These are phyloP conservation scores for Didymella keratinophila DNA, from an alignment of 2,329 filamentous ascomycete genomes.

Conservation along the genomic window DNA sequence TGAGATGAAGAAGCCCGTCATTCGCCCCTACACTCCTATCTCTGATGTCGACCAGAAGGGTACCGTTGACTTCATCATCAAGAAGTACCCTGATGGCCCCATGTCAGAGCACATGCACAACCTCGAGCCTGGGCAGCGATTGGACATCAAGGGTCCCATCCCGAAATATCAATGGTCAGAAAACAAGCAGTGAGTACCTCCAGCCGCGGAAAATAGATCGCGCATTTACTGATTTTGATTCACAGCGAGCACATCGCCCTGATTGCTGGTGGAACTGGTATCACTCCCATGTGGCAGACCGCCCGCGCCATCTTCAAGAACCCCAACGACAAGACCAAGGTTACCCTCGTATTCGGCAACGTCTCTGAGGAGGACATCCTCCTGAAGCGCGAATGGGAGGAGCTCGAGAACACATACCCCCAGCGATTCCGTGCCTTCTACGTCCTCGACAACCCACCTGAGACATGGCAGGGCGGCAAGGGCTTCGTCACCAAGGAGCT, in stretches of 20 bases:
- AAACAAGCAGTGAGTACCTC: slow-evolving; percentile 75
- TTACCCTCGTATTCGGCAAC: slow-evolving; percentile 94
- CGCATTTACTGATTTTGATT: too few relatives aligned
- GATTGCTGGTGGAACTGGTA: slow-evolving; percentile 94
- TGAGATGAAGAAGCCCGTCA: slow-evolving; percentile 82
- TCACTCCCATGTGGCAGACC: slow-evolving; percentile 98
- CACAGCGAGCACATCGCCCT: slow-evolving; percentile 74
- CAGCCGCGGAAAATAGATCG: too few relatives aligned
- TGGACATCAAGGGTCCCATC: slow-evolving; percentile 94
- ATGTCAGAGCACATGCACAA: slow-evolving; percentile 92
- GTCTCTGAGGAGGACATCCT: slow-evolving; percentile 89
- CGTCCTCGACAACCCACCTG: slow-evolving; percentile 82
- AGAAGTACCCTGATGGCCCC: slow-evolving; percentile 86
- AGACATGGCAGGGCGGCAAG: slow-evolving; percentile 77
- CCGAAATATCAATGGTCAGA: slow-evolving; percentile 89
- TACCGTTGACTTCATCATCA: slow-evolving; percentile 87
- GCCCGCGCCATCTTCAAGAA: slow-evolving; percentile 92
- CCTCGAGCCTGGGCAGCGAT: slow-evolving; percentile 79
- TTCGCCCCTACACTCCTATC: slow-evolving; percentile 91
- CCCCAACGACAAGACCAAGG: slow-evolving; percentile 95
- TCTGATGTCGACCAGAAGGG: slow-evolving; percentile 85
- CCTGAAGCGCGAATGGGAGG: slow-evolving; percentile 81
- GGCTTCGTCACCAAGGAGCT: slow-evolving; percentile 90
- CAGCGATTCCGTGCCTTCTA: slow-evolving; percentile 96
- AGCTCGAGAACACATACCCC: slow-evolving; percentile 94